Evolutionary conservation across 1,139 yeast genomes (phyloP).

Genomic region (Blastobotrys capitulatus): DNA sequence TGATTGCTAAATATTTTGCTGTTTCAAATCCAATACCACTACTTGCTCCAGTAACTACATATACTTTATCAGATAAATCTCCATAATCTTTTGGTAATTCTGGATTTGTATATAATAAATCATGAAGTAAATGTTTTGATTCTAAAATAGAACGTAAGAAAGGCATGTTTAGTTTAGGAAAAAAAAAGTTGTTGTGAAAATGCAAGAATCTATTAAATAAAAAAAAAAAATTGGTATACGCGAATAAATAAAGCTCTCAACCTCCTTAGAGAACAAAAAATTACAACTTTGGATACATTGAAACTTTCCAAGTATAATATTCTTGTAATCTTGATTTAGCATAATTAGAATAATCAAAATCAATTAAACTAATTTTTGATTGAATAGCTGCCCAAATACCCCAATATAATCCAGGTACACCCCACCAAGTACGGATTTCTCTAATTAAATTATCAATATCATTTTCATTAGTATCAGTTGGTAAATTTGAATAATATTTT

Average conservation of each 20-base stretch:
- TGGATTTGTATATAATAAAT: constrained; percentile 16
- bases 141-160: background rate
- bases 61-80: constrained; percentile 40
- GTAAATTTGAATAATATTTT: constrained; percentile 12
- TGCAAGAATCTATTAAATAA: background rate
- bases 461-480: constrained; percentile 10
- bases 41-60: constrained; percentile 44
- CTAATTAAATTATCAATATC: constrained; percentile 41
- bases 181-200: too few relatives aligned
- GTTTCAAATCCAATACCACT: constrained; percentile 43
- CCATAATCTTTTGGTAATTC: constrained; percentile 32
- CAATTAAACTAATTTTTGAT: constrained; percentile 62
- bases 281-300: constrained; percentile 10
- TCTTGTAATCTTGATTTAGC: constrained; percentile 57
- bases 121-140: background rate
- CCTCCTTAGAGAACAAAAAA: too few relatives aligned
- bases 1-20: constrained; percentile 37
- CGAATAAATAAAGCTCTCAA: background rate
- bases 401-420: constrained; percentile 82
- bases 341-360: constrained; percentile 64
- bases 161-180: background rate
- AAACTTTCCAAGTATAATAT: constrained; percentile 60
- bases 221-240: background rate
- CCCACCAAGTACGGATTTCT: constrained; percentile 60
- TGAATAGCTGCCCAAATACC: constrained; percentile 83